A percentile compares a stretch with the other conserved stretches of the same genome.
These are phyloP conservation scores for Westerdykella sp. DNA, from an alignment of 2,329 filamentous ascomycete genomes.

Conservation along the genomic window DNA sequence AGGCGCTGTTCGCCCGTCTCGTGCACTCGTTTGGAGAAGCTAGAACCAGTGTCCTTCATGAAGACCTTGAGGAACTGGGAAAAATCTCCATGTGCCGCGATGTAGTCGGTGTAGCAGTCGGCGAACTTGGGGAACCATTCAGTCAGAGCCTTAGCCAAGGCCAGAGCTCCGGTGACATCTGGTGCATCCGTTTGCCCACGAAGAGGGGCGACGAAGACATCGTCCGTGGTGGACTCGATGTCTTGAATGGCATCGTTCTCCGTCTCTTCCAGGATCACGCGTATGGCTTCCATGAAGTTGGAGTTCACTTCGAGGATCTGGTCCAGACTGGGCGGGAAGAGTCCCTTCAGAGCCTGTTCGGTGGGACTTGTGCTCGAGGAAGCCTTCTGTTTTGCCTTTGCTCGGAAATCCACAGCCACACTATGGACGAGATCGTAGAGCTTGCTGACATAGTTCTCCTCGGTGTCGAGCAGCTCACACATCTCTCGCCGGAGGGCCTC, in stretches of 20 bases:
- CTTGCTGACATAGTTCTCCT: slow-evolving; percentile 88
- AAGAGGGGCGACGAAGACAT: slow-evolving; percentile 30
- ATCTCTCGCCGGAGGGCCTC: slow-evolving; percentile 80
- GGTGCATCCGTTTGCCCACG: slow-evolving; percentile 39
- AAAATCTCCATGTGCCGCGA: slow-evolving; percentile 82
- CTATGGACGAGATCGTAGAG: slow-evolving; percentile 75
- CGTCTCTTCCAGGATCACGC: slow-evolving; percentile 70
- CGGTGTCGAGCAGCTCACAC: slow-evolving; percentile 84
- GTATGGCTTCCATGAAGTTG: slow-evolving; percentile 70
- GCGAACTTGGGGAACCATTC: slow-evolving; percentile 94
- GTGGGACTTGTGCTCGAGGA: slow-evolving; percentile 63
- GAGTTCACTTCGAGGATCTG: slow-evolving; percentile 76
- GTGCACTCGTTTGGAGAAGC: slow-evolving; percentile 72
- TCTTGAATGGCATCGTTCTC: slow-evolving; percentile 74
- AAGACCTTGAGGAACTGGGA: slow-evolving; percentile 74
- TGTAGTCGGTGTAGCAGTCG: slow-evolving; percentile 87
- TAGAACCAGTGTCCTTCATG: slow-evolving; percentile 69
- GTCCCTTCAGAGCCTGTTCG: slow-evolving; percentile 62
- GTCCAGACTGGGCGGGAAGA: slow-evolving; percentile 78
- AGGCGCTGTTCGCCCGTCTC: slow-evolving; percentile 85
- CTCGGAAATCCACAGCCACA: slow-evolving; percentile 72
- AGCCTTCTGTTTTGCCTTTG: slow-evolving; percentile 55
- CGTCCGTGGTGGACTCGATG: slow-evolving; percentile 54
- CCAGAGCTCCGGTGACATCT: slow-evolving; percentile 71
- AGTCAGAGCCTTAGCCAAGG: slow-evolving; percentile 72